Base-by-base conservation (phyloP, 2,329 filamentous ascomycete species). In the Leptosphaerulina australis region DNA sequence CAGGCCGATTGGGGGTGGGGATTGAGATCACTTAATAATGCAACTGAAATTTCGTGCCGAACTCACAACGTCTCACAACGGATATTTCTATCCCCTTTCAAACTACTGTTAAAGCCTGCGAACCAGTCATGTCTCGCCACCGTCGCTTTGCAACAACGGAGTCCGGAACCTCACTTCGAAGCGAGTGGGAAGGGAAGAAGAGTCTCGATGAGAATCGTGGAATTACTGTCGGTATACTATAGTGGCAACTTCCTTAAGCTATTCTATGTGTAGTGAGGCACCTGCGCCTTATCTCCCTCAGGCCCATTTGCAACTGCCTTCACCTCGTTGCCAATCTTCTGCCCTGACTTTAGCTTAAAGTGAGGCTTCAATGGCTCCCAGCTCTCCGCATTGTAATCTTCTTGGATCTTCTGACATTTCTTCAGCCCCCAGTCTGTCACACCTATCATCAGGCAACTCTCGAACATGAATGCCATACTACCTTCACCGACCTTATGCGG, bases 351-450 rank as follows among this genome's bases (percentile, higher is more conserved):
- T 45, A 63, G 58, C 59, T 64, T 69, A 48, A 80, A 81, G 45
- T 74, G 75, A 50, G 77, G 67, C 64, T 78, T 78, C 58, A 81
- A 55, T 11, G 74, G 71, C 60, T 76, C 85, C 91, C 91, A 96
- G 69, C 88, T 92, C 77, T 95, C 88, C 49, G 86, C 83, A 67
- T 85, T 91, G 66, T 94, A 95, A 48, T 83, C 83, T 58, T 84
- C 79, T 75, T 89, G 87, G 30, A 88, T 82, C 72, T 88, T 89
- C 63, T 79, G 74, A 67, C 86, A 93, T 55, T 83, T 82, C 70
- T 84, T 87, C 55, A 89, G 71, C 1, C 86, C 87, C 86, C 86
- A 90, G 50, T 87, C 82, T 1, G 87, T 88, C 21, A 90, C 86
- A 1, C 86, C 86, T 2, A 89, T 79, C 84, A 88, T 87, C 45